phyloP scores from a whole-genome alignment of 2,329 filamentous ascomycete species.

The Pseudogymnoascus sp. region DNA sequence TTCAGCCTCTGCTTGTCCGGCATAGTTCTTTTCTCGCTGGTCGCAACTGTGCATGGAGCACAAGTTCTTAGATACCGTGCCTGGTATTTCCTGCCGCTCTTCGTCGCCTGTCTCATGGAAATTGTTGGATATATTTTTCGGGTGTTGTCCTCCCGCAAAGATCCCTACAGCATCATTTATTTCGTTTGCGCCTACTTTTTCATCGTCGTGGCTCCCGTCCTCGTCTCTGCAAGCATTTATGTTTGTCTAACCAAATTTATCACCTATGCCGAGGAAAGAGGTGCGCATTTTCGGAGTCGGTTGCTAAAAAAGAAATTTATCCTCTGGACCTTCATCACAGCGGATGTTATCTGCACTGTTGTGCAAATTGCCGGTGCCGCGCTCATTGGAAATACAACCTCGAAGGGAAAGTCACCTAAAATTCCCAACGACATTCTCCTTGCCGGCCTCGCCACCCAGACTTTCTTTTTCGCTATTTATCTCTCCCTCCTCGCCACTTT shows the following conservation, averaged over 20 bases:
- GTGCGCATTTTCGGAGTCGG: slow-evolving; percentile 20
- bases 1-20: slow-evolving; percentile 37
- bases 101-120: slow-evolving; percentile 39
- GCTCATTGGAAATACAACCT: slow-evolving; percentile 42
- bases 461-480: slow-evolving; percentile 42
- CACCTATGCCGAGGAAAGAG: slow-evolving; percentile 33
- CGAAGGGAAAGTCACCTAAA: slow-evolving; percentile 41
- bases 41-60: slow-evolving; percentile 32
- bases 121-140: slow-evolving; percentile 43
- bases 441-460: slow-evolving; percentile 46
- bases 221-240: slow-evolving; percentile 49
- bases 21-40: slow-evolving; percentile 36
- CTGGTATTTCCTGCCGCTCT: slow-evolving; percentile 41
- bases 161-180: slow-evolving; percentile 46
- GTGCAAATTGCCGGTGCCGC: slow-evolving; percentile 47
- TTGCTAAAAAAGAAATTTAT: slow-evolving; percentile 40
- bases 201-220: slow-evolving; percentile 51
- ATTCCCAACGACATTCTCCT: slow-evolving; percentile 47
- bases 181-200: slow-evolving; percentile 55
- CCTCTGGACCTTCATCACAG: slow-evolving; percentile 46
- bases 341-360: slow-evolving; percentile 45
- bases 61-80: slow-evolving; percentile 32
- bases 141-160: slow-evolving; percentile 38
- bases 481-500: slow-evolving; percentile 37
- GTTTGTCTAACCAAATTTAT: slow-evolving; percentile 45